Base-by-base conservation (phyloP, 2,329 filamentous ascomycete species). In the Fusarium sp. region DNA sequence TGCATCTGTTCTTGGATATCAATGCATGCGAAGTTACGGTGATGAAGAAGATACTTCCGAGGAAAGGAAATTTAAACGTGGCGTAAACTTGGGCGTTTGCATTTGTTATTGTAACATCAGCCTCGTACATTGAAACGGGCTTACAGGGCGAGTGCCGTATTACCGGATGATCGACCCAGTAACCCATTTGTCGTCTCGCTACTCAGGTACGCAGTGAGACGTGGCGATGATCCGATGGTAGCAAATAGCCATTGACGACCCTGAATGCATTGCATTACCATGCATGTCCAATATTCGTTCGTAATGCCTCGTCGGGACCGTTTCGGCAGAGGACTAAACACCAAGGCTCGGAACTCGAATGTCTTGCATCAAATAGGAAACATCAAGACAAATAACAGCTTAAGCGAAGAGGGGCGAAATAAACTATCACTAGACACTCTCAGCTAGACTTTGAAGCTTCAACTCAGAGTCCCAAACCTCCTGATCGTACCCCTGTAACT, bases 371-470 rank as follows among this genome's bases (percentile, higher is more conserved):
- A 10, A 36, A 15, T 3, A 14, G 9, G 18, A n/a, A 38, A n/a
- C 3, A 17, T n/a, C 22, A 12, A 17, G 17, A 13, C 1, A 1
- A 10, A 5, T 29, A 17, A 9, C 20, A 4, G 15, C 4, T 39
- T 13, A 1, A 1, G 15, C 35, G 13, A n/a, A 20, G 2, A 11
- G 14, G 18, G 1, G 5, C 17, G 13, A 25, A n/a, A 27, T 39
- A 39, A 38, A 8, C 13, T n/a, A 52, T 27, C 13, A 2, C 22
- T 20, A 36, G 13, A 27, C n/a, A n/a, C 2, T 25, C 29, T 33
- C 13, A 5, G 1, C 0, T 52, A 20, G n/a, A 9, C 13, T 13
- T 52, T 20, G 0, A 0, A 38, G 13, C 4, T 17, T 10, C 18
- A 27, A 27, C 22, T 53, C 22, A 29, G 33, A 13, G 18, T n/a